Base-by-base conservation (phyloP, 345 rosid species). In the Eucalyptus globulus region DNA sequence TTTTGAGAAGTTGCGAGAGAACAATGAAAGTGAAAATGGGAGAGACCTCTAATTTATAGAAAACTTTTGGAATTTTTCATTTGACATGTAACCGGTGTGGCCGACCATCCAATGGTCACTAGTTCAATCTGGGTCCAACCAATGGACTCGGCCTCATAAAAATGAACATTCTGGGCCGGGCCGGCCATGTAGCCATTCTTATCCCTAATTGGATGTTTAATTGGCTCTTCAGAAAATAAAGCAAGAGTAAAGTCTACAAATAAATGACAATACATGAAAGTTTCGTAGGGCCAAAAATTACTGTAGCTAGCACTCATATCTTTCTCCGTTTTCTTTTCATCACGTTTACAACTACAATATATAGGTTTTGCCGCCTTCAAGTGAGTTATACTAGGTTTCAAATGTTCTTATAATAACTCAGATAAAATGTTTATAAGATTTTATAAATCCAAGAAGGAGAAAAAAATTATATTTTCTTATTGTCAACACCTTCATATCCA, bases 81-180 rank as follows among this genome's bases (percentile, higher is more conserved):
- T 56, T 24, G 27, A 1, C 62, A 4, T 24, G 62, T 56, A 56
- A 0, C 0, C 1, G 6, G 6, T 12, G 1, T 9, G 6, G 6
- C 13, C 13, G 13, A 56, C 1, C 1, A 9, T 56, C 11, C 3
- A 56, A 10, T 2, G 27, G 2, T 56, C 62, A 56, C 1, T 9
- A 2, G 6, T 56, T 24, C 12, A 56, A 22, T 24, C 3, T 56
- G 0, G 29, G 27, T 56, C 1, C 6, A 56, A 56, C 27, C 29
- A 22, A 56, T 56, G 29, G 12, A 24, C 62, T 56, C 0, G 0
- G 29, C 6, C 6, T 56, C 13, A 56, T 56, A 9, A 22, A 56
- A 56, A 56, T 22, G 27, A 56, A 56, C 24, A 56, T 56, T 56
- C 1, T 56, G 6, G 13, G 13, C 11, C 3, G 3, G 12, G 62